Conservation (phyloP, 2,329 filamentous ascomycete genomes). For the Davidsoniella australis region DNA sequence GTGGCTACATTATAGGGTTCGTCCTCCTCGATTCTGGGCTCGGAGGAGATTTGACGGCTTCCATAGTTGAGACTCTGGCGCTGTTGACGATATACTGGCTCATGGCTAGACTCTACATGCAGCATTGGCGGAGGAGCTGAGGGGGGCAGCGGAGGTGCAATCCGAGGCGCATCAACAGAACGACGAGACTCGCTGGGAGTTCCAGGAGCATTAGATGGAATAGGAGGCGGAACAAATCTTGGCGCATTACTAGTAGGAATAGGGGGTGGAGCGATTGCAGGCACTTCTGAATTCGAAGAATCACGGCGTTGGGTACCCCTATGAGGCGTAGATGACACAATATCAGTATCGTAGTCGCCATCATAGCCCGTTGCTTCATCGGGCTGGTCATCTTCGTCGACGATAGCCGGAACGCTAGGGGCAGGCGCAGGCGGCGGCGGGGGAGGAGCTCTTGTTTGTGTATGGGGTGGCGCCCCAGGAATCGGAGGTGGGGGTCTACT, state of each 20-base stretch:
- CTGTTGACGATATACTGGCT: constrained; percentile 25
- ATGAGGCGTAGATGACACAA: constrained; percentile 80
- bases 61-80: constrained; percentile 11
- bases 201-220: constrained; percentile 39
- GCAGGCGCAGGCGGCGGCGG: constrained; percentile 44
- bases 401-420: constrained; percentile 26
- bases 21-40: constrained; percentile 29
- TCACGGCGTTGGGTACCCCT: constrained; percentile 70
- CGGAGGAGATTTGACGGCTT: constrained; percentile 16
- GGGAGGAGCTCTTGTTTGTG: constrained; percentile 45
- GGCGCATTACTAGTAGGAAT: constrained; percentile 23
- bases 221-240: constrained; percentile 29
- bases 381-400: constrained; percentile 45
- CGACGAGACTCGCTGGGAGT: constrained; percentile 32
- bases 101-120: constrained; percentile 16
- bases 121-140: not conserved
- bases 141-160: constrained; percentile 21
- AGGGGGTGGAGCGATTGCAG: constrained; percentile 35
- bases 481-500: constrained; percentile 45
- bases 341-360: constrained; percentile 95
- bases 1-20: not conserved
- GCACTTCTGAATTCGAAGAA: constrained; percentile 27
- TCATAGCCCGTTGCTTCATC: constrained; percentile 88
- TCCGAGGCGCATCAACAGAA: constrained; percentile 44
- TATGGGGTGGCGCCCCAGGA: constrained; percentile 31